Evolutionary conservation across 192 early-diverging fungal species (phyloP), one percentile per base, ranked within the genome.

Genomic region (Coemansia sp.): DNA sequence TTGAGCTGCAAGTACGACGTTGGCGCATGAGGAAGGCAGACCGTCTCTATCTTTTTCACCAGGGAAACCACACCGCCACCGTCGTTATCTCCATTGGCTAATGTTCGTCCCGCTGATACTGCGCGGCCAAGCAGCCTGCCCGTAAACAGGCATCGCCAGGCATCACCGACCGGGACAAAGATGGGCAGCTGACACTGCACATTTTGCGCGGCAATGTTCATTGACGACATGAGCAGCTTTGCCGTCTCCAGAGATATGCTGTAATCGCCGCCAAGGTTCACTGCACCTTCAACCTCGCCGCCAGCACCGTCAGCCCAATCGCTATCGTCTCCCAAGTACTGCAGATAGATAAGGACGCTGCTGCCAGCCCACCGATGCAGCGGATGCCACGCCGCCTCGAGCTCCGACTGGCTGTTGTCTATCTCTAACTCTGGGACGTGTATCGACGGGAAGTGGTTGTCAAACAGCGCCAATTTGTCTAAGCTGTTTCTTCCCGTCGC

Each of bases 281-380:
- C 32, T 46, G 69, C 39, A 63, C 68, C 9, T 47, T 62, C 19
- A 74, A 39, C 39, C 62, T 61, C 13, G 53, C 38, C 30, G 38
- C 44, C 23, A 70, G 77, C 40, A 59, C 68, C 63, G 26, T 46
- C 40, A 26, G 52, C 66, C 68, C 66, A 71, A 33, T 50, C 53
- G 23, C 50, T 43, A 37, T 68, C 67, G 26, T 82, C 79, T 49
- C 72, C 72, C 28, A 69, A 26, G 35, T 82, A 82, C 14, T 66
- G 68, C 13, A 90, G 63, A 50, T 89, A 82, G 9, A 92, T 71
- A n/a, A 92, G 76, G 14, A 74, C 75, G 23, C 74, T 78, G 38
- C 82, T 59, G 10, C 83, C 88, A 5, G 90, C 88, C 90, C 90
- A 91, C n/a, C 88, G 86, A 69, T 92, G 91, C 58, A 92, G 77